phyloP scores from a whole-genome alignment of 805 yeast species.

The Scheffersomyces coipomensis region DNA sequence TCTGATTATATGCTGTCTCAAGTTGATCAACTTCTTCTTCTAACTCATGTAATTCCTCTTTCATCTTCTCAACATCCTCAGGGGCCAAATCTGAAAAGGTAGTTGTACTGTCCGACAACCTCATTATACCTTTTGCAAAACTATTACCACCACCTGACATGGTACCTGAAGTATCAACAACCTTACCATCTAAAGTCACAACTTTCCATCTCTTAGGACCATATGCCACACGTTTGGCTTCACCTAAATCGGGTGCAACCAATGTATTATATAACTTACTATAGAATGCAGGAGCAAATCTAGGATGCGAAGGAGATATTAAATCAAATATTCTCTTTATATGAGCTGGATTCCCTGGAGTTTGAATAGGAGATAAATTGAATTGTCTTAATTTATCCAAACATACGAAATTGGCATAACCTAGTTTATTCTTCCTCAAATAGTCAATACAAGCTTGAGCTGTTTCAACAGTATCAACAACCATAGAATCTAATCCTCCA shows the following conservation, averaged over 20 bases:
- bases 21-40: slow-evolving; percentile 55
- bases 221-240: slow-evolving; percentile 87
- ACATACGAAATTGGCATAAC: slow-evolving; percentile 85
- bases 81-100: slow-evolving; percentile 43
- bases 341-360: slow-evolving; percentile 62
- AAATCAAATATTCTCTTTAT: slow-evolving; percentile 85
- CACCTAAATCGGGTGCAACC: slow-evolving; percentile 73
- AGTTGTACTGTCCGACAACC: slow-evolving; percentile 29
- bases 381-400: slow-evolving; percentile 69
- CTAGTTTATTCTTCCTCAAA: slow-evolving; percentile 76
- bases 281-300: slow-evolving; percentile 84
- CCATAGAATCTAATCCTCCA: slow-evolving; percentile 87
- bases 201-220: slow-evolving; percentile 80
- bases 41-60: slow-evolving; percentile 47
- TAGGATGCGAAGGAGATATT: slow-evolving; percentile 62
- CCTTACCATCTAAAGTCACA: slow-evolving; percentile 87
- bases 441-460: slow-evolving; percentile 71
- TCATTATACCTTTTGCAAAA: slow-evolving; percentile 76
- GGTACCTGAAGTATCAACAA: slow-evolving; percentile 91
- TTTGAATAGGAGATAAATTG: slow-evolving; percentile 54
- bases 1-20: slow-evolving; percentile 51
- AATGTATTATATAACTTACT: slow-evolving; percentile 84
- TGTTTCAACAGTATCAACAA: slow-evolving; percentile 72
- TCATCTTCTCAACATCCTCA: slow-evolving; percentile 55
- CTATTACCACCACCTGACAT: slow-evolving; percentile 93